Conservation (phyloP, 768 basidiomycete species). For the Inosperma sp. region DNA sequence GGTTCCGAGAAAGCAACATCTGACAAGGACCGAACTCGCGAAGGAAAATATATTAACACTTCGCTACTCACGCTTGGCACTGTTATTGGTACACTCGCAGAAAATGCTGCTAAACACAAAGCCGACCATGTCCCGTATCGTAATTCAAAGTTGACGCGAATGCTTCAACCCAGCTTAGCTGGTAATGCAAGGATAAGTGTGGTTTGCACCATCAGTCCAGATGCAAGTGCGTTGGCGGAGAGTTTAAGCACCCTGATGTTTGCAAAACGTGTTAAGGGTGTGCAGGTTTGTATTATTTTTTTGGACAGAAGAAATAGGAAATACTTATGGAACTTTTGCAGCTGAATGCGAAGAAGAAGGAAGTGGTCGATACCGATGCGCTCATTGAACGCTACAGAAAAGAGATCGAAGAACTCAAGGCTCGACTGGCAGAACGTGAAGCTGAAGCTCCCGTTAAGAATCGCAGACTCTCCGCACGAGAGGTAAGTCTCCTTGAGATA, state of each 20-base stretch:
- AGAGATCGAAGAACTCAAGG: slow-evolving; percentile 88
- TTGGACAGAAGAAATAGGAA: neutral
- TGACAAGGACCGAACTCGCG: slow-evolving; percentile 91
- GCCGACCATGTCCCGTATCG: slow-evolving; percentile 92
- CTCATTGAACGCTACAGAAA: slow-evolving; percentile 91
- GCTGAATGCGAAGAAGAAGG: slow-evolving; percentile 88
- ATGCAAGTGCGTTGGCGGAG: slow-evolving; percentile 71
- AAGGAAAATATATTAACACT: slow-evolving; percentile 96
- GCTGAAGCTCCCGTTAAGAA: slow-evolving; percentile 51
- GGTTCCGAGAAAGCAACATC: slow-evolving; percentile 96
- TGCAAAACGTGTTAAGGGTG: slow-evolving; percentile 86
- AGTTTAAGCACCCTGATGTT: slow-evolving; percentile 87
- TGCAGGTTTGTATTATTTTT: slow-evolving; percentile 48
- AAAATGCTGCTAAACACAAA: slow-evolving; percentile 76
- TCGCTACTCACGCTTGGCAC: slow-evolving; percentile 90
- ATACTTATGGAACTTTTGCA: slow-evolving; percentile 20
- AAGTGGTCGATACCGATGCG: slow-evolving; percentile 89
- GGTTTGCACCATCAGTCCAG: slow-evolving; percentile 93
- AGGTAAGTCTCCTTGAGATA: slow-evolving; percentile 29
- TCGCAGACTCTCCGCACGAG: slow-evolving; percentile 48
- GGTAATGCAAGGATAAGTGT: slow-evolving; percentile 96
- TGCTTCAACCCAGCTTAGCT: slow-evolving; percentile 91
- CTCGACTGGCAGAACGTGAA: slow-evolving; percentile 64
- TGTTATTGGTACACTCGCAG: slow-evolving; percentile 88
- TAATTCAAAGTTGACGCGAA: slow-evolving; percentile 90